A percentile compares a stretch with the other conserved stretches of the same genome.
These are phyloP conservation scores for Pseudognaphalium luteoalbum DNA, from an alignment of 129 eudicot species.

Conservation along the genomic window DNA sequence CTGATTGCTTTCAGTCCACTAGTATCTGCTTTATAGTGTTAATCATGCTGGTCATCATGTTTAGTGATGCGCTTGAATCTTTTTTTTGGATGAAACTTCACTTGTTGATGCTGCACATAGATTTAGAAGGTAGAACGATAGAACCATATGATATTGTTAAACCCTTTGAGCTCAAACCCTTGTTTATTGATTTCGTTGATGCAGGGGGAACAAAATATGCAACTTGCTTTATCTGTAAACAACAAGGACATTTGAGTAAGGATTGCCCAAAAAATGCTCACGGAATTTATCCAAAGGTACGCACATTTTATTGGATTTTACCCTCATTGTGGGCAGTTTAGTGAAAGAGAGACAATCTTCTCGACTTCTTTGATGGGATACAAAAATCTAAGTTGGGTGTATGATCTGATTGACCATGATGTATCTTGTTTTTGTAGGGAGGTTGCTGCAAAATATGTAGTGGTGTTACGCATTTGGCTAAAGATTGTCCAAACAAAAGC, in stretches of 20 bases:
- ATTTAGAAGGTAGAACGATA: background rate
- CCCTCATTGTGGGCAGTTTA: background rate
- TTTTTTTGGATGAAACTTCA: background rate
- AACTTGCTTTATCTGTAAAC: slow-evolving; percentile 83
- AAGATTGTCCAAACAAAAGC: slow-evolving; percentile 82
- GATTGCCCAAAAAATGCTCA: slow-evolving; percentile 91
- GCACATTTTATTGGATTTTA: background rate
- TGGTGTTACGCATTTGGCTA: slow-evolving; percentile 88
- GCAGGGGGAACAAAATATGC: slow-evolving; percentile 95
- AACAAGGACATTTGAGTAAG: slow-evolving; percentile 91
- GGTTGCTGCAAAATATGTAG: slow-evolving; percentile 93
- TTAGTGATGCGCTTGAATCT: background rate
- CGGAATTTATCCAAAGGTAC: slow-evolving; percentile 94
- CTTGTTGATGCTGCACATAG: background rate
- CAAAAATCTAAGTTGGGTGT: background rate
- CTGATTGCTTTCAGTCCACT: background rate
- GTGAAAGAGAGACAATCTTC: background rate
- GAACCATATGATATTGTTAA: background rate
- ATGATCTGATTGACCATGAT: background rate
- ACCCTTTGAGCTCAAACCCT: background rate
- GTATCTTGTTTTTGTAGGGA: slow-evolving; percentile 49
- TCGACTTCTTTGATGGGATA: background rate
- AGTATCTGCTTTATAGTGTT: background rate
- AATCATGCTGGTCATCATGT: background rate
- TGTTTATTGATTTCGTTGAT: slow-evolving; percentile 20